A percentile compares a stretch with the other conserved stretches of the same genome.
These are phyloP conservation scores for Diplodia scrobiculata DNA, from an alignment of 2,329 filamentous ascomycete species.

Conservation along the genomic window DNA sequence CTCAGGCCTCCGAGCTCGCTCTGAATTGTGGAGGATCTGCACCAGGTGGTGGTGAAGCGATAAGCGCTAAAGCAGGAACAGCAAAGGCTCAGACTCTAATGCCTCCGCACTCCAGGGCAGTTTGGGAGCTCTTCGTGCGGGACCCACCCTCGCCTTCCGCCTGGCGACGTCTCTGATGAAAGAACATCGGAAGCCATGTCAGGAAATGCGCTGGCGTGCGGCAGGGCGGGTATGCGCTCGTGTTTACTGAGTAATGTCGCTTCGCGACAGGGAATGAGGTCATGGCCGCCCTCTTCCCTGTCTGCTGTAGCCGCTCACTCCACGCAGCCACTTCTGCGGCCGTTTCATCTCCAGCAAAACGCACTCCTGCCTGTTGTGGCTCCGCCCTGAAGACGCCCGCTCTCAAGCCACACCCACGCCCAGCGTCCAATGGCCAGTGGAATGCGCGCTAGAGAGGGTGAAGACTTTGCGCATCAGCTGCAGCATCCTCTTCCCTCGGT, in stretches of 20 bases:
- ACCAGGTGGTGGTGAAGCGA: background rate
- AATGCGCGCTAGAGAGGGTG: too few species aligned
- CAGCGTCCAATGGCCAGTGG: background rate
- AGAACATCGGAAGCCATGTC: background rate
- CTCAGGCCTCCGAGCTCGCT: slow-evolving; percentile 1
- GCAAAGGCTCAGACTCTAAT: background rate
- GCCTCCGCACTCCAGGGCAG: background rate
- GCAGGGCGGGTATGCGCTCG: background rate
- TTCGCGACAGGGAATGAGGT: background rate
- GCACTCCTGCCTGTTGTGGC: slow-evolving; percentile 6
- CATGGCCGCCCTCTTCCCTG: background rate
- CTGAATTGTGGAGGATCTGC: slow-evolving; percentile 11
- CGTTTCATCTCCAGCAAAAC: slow-evolving; percentile 2
- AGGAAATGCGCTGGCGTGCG: background rate
- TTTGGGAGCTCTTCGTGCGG: background rate
- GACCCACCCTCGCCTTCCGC: background rate
- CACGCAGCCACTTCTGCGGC: background rate
- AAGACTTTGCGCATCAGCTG: background rate
- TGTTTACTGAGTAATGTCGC: background rate
- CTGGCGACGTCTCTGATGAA: too few species aligned
- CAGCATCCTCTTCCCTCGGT: background rate
- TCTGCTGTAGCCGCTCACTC: background rate
- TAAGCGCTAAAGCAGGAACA: background rate
- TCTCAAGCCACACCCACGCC: background rate
- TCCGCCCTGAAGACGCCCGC: background rate